Percentiles rank a stretch among this genome's conserved stretches.
These are phyloP conservation scores for Beverwykella pulmonaria DNA, from an alignment of 495 filamentous ascomycete genomes.

Conservation along the genomic window DNA sequence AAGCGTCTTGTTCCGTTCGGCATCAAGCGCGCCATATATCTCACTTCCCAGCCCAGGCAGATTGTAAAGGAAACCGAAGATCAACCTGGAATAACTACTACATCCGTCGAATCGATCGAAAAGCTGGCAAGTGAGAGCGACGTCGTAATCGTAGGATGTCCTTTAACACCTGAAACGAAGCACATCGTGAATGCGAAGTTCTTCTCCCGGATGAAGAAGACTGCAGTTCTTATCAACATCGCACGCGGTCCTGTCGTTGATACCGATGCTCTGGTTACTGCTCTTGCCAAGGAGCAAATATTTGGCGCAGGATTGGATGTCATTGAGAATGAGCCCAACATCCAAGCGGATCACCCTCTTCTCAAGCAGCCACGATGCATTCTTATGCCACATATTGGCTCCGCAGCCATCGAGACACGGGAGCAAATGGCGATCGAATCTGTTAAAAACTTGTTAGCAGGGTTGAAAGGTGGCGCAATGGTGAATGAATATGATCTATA, in stretches of 20 bases:
- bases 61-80: constrained; percentile 8
- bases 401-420: constrained; percentile 24
- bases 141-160: constrained; percentile 26
- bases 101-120: constrained; percentile 10
- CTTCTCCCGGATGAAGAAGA: constrained; percentile 30
- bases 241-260: constrained; percentile 30
- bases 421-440: constrained; percentile 30
- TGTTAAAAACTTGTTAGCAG: constrained; percentile 31
- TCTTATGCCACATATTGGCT: constrained; percentile 30
- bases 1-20: constrained; percentile 30
- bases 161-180: constrained; percentile 24
- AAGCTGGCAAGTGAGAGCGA: constrained; percentile 29
- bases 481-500: constrained; percentile 28
- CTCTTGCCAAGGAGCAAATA: constrained; percentile 23
- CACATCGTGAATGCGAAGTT: constrained; percentile 28
- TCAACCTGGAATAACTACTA: constrained; percentile 15
- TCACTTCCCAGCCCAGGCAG: constrained; percentile 24
- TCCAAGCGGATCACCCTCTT: constrained; percentile 27
- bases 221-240: constrained; percentile 29
- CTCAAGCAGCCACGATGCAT: constrained; percentile 30
- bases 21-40: constrained; percentile 17
- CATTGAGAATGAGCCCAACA: constrained; percentile 34
- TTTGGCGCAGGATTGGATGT: constrained; percentile 34
- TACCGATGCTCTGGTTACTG: constrained; percentile 27
- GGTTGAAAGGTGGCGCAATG: constrained; percentile 27